Percentiles rank a stretch among this genome's conserved stretches.
phyloP scores from a whole-genome alignment of 345 rosid genomes.

The Clarkia xantiana region DNA sequence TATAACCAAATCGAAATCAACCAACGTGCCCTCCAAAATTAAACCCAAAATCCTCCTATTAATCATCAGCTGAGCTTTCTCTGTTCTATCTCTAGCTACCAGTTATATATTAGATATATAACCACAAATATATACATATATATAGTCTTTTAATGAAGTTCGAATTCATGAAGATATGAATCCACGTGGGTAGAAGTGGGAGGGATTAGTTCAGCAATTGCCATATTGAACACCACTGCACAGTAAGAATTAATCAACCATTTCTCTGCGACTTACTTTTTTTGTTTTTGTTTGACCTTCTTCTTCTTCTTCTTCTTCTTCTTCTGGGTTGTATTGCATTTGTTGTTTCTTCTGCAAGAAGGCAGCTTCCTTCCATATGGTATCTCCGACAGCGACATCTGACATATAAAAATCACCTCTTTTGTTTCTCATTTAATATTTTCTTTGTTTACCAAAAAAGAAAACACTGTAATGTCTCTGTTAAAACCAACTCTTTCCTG shows the following conservation, averaged over 20 bases:
- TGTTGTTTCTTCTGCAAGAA: neutral
- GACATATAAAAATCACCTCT: neutral
- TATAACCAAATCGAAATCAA: too few relatives aligned
- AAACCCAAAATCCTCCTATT: too few relatives aligned
- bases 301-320: neutral
- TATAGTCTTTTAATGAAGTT: neutral
- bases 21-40: too few relatives aligned
- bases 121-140: neutral
- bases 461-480: too few relatives aligned
- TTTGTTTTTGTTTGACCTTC: too few relatives aligned
- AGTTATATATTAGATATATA: neutral
- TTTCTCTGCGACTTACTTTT: neutral
- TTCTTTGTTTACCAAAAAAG: too few relatives aligned
- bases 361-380: neutral
- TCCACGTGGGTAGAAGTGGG: slow-evolving; percentile 6
- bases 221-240: too few relatives aligned
- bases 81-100: too few relatives aligned
- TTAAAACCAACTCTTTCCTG: neutral
- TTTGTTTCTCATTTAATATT: neutral
- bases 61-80: too few relatives aligned
- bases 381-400: neutral
- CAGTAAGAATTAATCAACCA: neutral
- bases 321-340: slow-evolving; percentile 1
- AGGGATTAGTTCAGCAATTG: neutral
- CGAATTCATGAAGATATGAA: slow-evolving; percentile 2